Evolutionary conservation across 2,329 filamentous ascomycete genomes (phyloP).

Genomic region (Fusarium coffeatum): DNA sequence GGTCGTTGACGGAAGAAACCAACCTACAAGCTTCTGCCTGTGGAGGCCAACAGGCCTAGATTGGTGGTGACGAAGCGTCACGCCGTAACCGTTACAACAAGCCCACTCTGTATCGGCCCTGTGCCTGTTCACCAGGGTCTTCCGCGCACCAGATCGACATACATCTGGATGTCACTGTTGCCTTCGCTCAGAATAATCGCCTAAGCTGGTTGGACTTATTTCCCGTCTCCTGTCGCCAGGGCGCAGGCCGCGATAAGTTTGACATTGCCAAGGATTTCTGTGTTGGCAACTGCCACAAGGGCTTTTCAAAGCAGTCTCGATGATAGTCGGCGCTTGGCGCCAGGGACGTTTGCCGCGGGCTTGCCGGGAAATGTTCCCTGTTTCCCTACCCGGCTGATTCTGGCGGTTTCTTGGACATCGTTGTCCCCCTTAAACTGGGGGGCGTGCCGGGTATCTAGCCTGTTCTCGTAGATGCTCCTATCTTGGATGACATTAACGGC

Average conservation of each 20-base stretch:
- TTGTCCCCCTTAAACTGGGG: constrained; percentile 25
- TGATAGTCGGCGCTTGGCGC: constrained; percentile 25
- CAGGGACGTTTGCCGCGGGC: constrained; percentile 32
- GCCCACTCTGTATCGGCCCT: constrained; percentile 32
- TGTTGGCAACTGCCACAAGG: constrained; percentile 9
- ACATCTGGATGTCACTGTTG: constrained; percentile 13
- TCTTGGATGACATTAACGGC: constrained; percentile 23
- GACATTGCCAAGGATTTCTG: constrained; percentile 16
- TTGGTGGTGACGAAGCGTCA: constrained; percentile 18
- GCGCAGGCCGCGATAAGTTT: neutral
- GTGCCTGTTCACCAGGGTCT: constrained; percentile 21
- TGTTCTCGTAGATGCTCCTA: constrained; percentile 27
- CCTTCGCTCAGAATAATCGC: constrained; percentile 1
- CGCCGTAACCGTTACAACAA: constrained; percentile 32
- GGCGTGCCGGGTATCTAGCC: constrained; percentile 28
- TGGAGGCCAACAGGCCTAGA: constrained; percentile 14
- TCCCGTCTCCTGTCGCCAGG: neutral
- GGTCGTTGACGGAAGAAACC: constrained; percentile 17
- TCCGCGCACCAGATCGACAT: constrained; percentile 32
- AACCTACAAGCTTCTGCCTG: constrained; percentile 11
- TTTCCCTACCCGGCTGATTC: constrained; percentile 14
- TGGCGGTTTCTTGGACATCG: constrained; percentile 20
- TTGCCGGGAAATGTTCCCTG: constrained; percentile 21
- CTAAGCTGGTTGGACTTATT: constrained; percentile 1
- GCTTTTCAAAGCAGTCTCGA: constrained; percentile 3